Base-by-base conservation (phyloP, 345 rosid genomes). In the Populus tremula region DNA sequence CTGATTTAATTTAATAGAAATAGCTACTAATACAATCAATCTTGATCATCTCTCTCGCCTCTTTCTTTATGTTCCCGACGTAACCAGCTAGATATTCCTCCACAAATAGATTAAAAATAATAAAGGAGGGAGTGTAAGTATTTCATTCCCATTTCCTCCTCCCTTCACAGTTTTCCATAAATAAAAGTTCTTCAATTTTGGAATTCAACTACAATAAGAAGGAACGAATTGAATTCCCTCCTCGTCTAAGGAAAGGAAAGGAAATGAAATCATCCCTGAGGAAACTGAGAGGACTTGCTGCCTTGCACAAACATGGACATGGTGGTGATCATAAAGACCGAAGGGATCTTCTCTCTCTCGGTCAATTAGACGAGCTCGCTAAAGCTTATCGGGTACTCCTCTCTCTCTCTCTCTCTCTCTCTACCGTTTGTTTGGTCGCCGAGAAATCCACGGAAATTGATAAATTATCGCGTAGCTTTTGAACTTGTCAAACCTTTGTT, bases 221-320 rank as follows among this genome's bases (percentile, higher is more conserved):
- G 72, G 10, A 69, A 38, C 47, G 23, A 21, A 38, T 68, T 38
- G 18, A 38, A 38, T 31, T 63, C 41, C 29, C 64, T 23, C 14
- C 47, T 27, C 8, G 50, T 14, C 20, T 29, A 76, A 54, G 38
- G 39, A 33, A 43, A 45, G 75, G 67, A 54, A 76, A 76, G 49
- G 64, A 80, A 67, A 92, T 92, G 97, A 92, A 87, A 86, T 88
- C 88, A 73, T 93, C 98, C 54, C 71, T 94, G 33, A 91, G 87
- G 80, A 90, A 86, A 79, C 82, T 90, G 70, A 89, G 95, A 78
- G 96, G 91, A 5, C 75, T 89, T 39, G 82, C 87, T 36, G 83
- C 86, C 29, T 86, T 85, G 77, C 89, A 89, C 77, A 88, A 76
- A 80, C 92, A 88, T 67, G 88, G 71, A 13, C 50, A 47, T 47